Evolutionary conservation across 2,329 filamentous ascomycete species (phyloP), one percentile per base, ranked within the genome.

Genomic region (Colletotrichum sp.): DNA sequence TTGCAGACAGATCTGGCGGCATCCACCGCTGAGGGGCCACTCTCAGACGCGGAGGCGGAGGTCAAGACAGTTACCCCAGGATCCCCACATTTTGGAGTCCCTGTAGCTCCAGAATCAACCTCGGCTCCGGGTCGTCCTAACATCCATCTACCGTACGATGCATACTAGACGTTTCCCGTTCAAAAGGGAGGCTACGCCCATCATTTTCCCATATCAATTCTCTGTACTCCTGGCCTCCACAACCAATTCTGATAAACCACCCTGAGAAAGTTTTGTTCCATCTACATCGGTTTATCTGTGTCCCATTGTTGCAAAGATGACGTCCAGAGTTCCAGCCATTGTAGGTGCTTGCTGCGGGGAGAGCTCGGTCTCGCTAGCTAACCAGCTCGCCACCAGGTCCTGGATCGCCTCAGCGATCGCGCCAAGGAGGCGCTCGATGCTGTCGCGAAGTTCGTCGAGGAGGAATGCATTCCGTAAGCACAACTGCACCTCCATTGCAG

Each of bases 361-460:
- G 22, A 69, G 56, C 70, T 30, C 43, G 10, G 43, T 65, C 32
- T 64, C 66, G 32, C 43, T 60, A 34, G 74, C 70, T 76, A 67
- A 75, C 30, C 18, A 32, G 22, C 43, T 16, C 34, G 64, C 27
- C 62, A 34, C 18, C 73, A 90, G 89, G 88, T 87, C 71, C 82
- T 84, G 71, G 81, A 89, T 80, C 88, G 89, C 84, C 95, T 98
- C 79, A 97, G 95, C 87, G 95, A 97, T 76, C 90, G 92, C 81
- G 96, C 96, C 68, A 95, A 94, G 87, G 93, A 94, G 89, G 95
- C 94, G 34, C 88, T 98, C 79, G 96, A 98, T 82, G 83, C 95
- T 78, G 95, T 99, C 79, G 95, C 96, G 88, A 95, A 96, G 85
- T 99, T 99, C 81, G 97, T 99, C 80, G 95, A 98, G 83, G 96